These are phyloP conservation scores for Coemansia sp. DNA, from an alignment of 192 early-diverging fungal species.

Conservation along the genomic window DNA sequence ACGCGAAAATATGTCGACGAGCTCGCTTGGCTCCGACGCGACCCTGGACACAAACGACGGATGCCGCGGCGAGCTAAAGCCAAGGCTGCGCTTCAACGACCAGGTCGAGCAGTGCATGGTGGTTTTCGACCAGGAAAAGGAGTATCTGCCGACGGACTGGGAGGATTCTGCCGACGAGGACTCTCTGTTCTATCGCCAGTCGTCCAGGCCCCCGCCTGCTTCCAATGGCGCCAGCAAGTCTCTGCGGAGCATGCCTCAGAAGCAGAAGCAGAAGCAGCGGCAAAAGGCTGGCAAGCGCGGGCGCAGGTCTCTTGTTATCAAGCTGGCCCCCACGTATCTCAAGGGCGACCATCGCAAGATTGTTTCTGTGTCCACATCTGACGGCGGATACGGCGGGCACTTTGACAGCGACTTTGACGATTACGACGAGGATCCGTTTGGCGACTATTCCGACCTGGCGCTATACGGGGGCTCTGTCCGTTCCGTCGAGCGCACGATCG, in stretches of 20 bases:
- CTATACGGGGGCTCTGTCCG: slow-evolving; percentile 5
- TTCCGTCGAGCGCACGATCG: slow-evolving; percentile 1
- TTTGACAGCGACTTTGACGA: slow-evolving; percentile 23
- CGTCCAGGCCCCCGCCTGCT: not conserved
- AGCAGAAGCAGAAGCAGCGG: not conserved
- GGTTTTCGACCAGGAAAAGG: slow-evolving; percentile 51
- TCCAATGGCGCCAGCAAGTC: not conserved
- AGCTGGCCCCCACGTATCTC: slow-evolving; percentile 44
- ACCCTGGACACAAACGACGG: slow-evolving; percentile 31
- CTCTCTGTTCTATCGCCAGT: not conserved
- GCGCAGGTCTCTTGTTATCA: slow-evolving; percentile 46
- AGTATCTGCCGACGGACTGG: slow-evolving; percentile 47
- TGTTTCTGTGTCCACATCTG: slow-evolving; percentile 14
- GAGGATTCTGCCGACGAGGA: slow-evolving; percentile 31
- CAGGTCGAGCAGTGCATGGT: slow-evolving; percentile 56
- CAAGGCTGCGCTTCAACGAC: slow-evolving; percentile 53
- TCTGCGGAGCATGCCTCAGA: slow-evolving; percentile 5
- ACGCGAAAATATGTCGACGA: slow-evolving; percentile 48
- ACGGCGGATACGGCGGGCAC: slow-evolving; percentile 4
- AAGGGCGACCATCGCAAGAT: slow-evolving; percentile 50
- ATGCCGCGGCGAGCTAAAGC: slow-evolving; percentile 15
- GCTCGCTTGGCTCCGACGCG: slow-evolving; percentile 41
- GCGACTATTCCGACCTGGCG: slow-evolving; percentile 15
- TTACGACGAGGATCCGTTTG: slow-evolving; percentile 27
- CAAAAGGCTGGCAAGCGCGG: slow-evolving; percentile 3